Conservation (phyloP, 345 rosid genomes). For the Nephelium lappaceum region DNA sequence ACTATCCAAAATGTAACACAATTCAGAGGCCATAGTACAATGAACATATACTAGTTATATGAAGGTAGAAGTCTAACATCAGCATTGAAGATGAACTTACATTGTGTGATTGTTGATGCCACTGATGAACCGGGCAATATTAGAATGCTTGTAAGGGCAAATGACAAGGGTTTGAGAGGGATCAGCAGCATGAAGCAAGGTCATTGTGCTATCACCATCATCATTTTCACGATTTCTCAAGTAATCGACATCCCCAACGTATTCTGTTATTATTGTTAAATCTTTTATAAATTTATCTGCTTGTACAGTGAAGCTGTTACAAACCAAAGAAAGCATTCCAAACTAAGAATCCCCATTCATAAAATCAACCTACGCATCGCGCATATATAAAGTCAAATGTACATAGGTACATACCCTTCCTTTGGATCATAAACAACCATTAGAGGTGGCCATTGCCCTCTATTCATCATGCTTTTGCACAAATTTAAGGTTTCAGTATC, state of each 20-base stretch:
- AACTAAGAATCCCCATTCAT: neutral
- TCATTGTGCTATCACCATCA: constrained; percentile 98
- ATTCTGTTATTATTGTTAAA: constrained; percentile 82
- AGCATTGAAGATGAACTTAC: constrained; percentile 49
- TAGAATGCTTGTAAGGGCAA: constrained; percentile 81
- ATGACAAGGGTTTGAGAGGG: constrained; percentile 75
- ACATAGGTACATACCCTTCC: constrained; percentile 67
- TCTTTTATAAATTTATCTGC: constrained; percentile 85
- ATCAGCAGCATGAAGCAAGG: constrained; percentile 68
- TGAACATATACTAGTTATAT: neutral
- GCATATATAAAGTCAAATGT: neutral
- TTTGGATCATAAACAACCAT: constrained; percentile 72
- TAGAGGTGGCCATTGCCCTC: constrained; percentile 90
- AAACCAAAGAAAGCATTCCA: constrained; percentile 1
- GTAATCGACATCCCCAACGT: constrained; percentile 92
- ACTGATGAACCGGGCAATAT: constrained; percentile 84
- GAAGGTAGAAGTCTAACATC: neutral
- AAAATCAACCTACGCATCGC: neutral
- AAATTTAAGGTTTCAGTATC: constrained; percentile 66
- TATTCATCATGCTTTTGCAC: constrained; percentile 79
- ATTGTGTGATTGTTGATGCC: constrained; percentile 91
- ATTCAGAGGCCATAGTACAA: neutral
- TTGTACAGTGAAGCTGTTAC: constrained; percentile 81
- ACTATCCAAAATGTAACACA: neutral
- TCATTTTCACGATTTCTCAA: constrained; percentile 71